Evolutionary conservation across 345 rosid species (phyloP).

Genomic region (Arabis hirsuta): DNA sequence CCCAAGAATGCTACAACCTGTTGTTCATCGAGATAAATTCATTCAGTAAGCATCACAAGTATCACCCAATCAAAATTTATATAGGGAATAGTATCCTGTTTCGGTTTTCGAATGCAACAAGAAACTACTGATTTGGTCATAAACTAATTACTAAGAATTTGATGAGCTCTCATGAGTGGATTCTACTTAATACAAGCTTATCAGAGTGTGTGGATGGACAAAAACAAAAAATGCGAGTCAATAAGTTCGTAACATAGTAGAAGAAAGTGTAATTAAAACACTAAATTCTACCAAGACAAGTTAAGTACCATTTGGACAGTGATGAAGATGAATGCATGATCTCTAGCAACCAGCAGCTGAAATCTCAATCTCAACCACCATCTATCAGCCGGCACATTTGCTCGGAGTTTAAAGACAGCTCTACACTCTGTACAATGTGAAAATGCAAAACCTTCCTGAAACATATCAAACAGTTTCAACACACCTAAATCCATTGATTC

Average conservation of each 20-base stretch:
- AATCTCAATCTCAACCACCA: conserved; percentile 99
- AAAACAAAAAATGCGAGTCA: background rate
- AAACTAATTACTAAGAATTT: background rate
- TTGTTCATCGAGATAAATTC: conserved; percentile 19
- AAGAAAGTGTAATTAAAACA: background rate
- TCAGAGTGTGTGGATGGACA: background rate
- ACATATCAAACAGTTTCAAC: conserved; percentile 28
- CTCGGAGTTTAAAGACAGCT: conserved; percentile 84
- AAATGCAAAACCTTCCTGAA: conserved; percentile 99
- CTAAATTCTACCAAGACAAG: background rate
- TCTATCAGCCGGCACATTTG: conserved; percentile 95
- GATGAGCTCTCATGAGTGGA: background rate
- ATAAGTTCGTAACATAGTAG: background rate
- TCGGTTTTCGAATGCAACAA: background rate
- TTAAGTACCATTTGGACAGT: conserved; percentile 88
- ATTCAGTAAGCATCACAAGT: conserved; percentile 12
- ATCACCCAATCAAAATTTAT: background rate
- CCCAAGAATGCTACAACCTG: conserved; percentile 97
- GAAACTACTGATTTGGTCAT: background rate
- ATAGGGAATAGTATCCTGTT: background rate
- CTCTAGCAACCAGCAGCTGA: conserved; percentile 96
- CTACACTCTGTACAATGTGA: conserved; percentile 99
- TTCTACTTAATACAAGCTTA: background rate
- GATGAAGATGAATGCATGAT: conserved; percentile 89
- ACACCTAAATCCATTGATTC: background rate